A percentile compares a stretch with the other conserved stretches of the same genome.
These are phyloP conservation scores for Crotalaria pallida DNA, from an alignment of 306 rosid genomes.

Conservation along the genomic window DNA sequence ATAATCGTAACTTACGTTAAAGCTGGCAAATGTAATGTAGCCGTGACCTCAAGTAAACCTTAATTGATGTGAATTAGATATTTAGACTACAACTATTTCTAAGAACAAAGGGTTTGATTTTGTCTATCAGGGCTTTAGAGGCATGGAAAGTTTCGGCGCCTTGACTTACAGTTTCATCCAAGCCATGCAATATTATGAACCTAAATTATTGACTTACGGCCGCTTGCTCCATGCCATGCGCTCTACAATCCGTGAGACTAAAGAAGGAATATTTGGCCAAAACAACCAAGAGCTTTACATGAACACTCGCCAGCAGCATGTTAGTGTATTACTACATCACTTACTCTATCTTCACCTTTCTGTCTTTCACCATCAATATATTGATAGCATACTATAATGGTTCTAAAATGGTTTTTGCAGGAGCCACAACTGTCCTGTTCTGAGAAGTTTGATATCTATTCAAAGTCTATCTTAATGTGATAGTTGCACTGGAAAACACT, in stretches of 20 bases:
- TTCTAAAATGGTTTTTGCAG: constrained; percentile 29
- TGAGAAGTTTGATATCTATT: constrained; percentile 40
- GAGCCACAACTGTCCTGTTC: constrained; percentile 54
- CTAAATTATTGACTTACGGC: constrained; percentile 42
- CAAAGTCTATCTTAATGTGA: constrained; percentile 25
- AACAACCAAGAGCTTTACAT: not conserved
- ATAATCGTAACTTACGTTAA: too few relatives aligned
- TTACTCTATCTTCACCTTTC: not conserved
- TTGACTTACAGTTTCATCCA: constrained; percentile 62
- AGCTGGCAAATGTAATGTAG: too few relatives aligned
- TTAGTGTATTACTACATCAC: constrained; percentile 23
- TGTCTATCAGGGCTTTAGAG: constrained; percentile 38
- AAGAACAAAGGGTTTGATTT: not conserved
- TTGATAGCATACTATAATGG: not conserved
- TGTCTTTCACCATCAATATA: not conserved
- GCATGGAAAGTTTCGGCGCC: constrained; percentile 45
- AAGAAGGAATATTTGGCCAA: constrained; percentile 26
- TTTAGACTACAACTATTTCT: not conserved
- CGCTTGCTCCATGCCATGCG: constrained; percentile 44
- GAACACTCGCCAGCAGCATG: constrained; percentile 21
- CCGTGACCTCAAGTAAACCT: too few relatives aligned
- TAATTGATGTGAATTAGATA: not conserved
- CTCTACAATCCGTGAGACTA: constrained; percentile 36
- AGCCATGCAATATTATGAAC: constrained; percentile 41
- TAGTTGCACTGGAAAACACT: not conserved